Conservation (phyloP, 2,329 filamentous ascomycete genomes). For the Apiospora hydei region DNA sequence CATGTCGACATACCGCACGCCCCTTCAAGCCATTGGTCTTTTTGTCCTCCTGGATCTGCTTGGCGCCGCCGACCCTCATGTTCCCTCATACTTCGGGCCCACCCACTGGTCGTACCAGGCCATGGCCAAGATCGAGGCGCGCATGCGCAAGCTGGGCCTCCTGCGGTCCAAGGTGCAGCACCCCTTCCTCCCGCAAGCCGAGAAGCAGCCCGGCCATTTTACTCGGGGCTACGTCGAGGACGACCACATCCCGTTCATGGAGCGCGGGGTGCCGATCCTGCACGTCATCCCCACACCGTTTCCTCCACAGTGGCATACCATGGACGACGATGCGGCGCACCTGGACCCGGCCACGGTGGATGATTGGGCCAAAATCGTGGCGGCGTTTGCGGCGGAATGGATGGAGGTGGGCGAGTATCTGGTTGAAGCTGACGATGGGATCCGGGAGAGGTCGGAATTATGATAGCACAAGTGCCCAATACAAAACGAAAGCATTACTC, state of each 20-base stretch:
- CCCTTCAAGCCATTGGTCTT: constrained; percentile 80
- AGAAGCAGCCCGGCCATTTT: constrained; percentile 61
- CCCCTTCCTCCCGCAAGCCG: constrained; percentile 71
- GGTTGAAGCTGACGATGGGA: constrained; percentile 24
- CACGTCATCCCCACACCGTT: constrained; percentile 90
- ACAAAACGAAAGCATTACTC: neutral
- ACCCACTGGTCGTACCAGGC: constrained; percentile 93
- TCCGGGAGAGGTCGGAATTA: constrained; percentile 26
- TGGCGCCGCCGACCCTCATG: constrained; percentile 69
- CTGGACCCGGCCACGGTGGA: constrained; percentile 80
- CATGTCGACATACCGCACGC: constrained; percentile 76
- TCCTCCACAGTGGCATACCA: constrained; percentile 84
- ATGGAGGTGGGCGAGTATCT: constrained; percentile 70
- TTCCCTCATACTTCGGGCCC: constrained; percentile 87
- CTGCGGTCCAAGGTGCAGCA: constrained; percentile 55
- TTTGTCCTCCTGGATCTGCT: constrained; percentile 94
- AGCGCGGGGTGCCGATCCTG: constrained; percentile 83
- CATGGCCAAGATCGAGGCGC: constrained; percentile 76
- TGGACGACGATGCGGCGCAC: constrained; percentile 83
- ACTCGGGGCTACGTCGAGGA: constrained; percentile 69
- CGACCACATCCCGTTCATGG: constrained; percentile 92
- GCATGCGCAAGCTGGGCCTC: constrained; percentile 71
- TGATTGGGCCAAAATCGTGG: constrained; percentile 87
- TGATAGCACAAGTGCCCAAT: neutral
- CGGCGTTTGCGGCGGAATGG: constrained; percentile 90